A percentile compares a stretch with the other conserved stretches of the same genome.
Conservation (phyloP, 2,329 filamentous ascomycete species). For the Talaromyces sp. region DNA sequence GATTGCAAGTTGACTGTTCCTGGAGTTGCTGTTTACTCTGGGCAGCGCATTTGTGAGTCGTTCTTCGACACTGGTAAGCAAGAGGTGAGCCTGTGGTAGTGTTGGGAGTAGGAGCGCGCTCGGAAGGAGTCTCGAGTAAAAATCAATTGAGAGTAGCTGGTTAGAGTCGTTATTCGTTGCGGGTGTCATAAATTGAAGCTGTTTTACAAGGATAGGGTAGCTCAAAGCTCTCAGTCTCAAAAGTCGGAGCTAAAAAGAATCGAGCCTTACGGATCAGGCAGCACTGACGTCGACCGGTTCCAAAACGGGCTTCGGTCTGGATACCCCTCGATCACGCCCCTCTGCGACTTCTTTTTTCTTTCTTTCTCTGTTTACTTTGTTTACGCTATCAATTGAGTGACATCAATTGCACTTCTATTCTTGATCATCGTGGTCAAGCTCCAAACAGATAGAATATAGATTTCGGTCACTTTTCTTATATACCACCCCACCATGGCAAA, state of each 20-base stretch:
- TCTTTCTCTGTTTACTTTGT: constrained; percentile 12
- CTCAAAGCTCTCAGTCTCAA: not conserved
- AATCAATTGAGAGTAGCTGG: not conserved
- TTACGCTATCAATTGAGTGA: not conserved
- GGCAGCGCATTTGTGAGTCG: not conserved
- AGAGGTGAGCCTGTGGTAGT: not conserved
- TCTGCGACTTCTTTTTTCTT: constrained; percentile 9
- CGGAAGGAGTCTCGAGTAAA: not conserved
- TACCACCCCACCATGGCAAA: constrained; percentile 54
- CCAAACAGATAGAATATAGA: not conserved
- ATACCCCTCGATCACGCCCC: constrained; percentile 18
- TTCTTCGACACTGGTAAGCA: not conserved
- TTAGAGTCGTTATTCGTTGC: not conserved
- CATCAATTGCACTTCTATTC: not conserved
- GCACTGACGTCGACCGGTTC: constrained; percentile 37
- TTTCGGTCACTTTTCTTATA: not conserved
- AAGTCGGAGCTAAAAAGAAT: constrained; percentile 29
- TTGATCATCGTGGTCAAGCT: not conserved
- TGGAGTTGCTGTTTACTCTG: not conserved
- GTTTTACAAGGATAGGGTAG: not conserved
- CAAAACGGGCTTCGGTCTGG: constrained; percentile 22
- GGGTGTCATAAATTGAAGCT: not conserved
- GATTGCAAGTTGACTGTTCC: not conserved
- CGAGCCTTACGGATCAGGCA: constrained; percentile 10
- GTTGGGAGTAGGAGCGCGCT: not conserved